Evolutionary conservation across 805 yeast genomes (phyloP), one percentile per base, ranked within the genome.

Genomic region (Kuraishia hungarica): DNA sequence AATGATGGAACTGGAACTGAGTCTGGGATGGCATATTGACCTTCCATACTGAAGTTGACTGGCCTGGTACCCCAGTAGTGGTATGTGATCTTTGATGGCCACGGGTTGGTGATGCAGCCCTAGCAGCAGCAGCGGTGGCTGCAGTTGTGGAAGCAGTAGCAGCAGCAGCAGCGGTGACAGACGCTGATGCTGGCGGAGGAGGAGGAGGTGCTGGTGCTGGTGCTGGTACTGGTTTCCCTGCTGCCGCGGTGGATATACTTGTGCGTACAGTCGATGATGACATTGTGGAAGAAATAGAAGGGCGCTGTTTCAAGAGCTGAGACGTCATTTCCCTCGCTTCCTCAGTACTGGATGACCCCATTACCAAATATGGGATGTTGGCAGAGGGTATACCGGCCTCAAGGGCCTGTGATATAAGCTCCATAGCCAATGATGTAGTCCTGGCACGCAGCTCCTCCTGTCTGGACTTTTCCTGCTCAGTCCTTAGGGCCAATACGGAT

Each of bases 401-500:
- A 35, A 35, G 5, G 17, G 43, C 43, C 11, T 35, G 59, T 39
- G 64, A 67, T 39, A 78, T 58, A 13, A 77, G 60, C 49, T 76
- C 76, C 11, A 77, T 52, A 1, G 75, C 66, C 4, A 69, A 60
- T 5, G 60, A 55, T 26, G 72, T 67, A 54, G 66, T 70, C 39
- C 70, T 71, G 39, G 63, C 60, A 53, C 68, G 70, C 35, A 67
- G 55, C 43, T 67, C 61, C 54, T 75, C 78, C 53, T 71, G 77
- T 55, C 63, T 69, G 3, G 78, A 70, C 54, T 65, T 68, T 55
- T 76, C 81, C 59, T 77, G 77, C 56, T 76, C 79, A 1, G 67
- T 66, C 59, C 70, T 70, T 39, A 72, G 66, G 29, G 62, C 60
- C 17, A 78, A 59, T 51, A 76, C 59, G 28, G 70, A 73, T 47